Evolutionary conservation across 2,329 filamentous ascomycete genomes (phyloP), one percentile per base, ranked within the genome.

Genomic region (Neoarthrinium moseri): DNA sequence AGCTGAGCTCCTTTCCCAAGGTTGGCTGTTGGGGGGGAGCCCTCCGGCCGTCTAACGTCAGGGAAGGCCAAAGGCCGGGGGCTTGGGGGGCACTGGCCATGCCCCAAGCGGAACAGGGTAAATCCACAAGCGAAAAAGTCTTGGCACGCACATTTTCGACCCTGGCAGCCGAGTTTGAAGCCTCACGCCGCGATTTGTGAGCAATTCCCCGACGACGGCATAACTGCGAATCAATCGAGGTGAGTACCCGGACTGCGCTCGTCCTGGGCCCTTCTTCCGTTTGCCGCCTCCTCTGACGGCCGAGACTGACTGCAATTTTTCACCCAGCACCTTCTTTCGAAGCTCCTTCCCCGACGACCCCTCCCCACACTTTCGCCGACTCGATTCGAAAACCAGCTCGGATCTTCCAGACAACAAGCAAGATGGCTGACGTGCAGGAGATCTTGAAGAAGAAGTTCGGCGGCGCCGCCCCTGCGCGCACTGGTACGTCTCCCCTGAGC

Each of bases 361-460:
- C 37, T 40, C 37, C 37, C 40, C 40, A 43, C 40, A 34, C 27
- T 22, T 41, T 33, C 34, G 39, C 24, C n/a, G n/a, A n/a, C 21
- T 43, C 39, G 21, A 44, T 43, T 41, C 29, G 39, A 30, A 29
- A 47, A 17, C 26, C 22, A 36, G 22, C 30, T 26, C 22, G 27
- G 32, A 8, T 13, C 22, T 29, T n/a, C 39, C 46, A 38, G 21
- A 49, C 46, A 41, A 46, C 46, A 51, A 43, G 39, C 50, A n/a
- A n/a, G n/a, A 65, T 65, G 62, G 59, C 60, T 49, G 68, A 78
- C 41, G 72, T 76, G 5, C 70, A 73, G 47, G 61, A 65, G 45
- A 71, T 77, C 49, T 56, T 73, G 13, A 61, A 64, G 47, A 58
- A 60, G 61, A 65, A 65, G 60, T 65, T 65, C 46, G 62, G 62